Conservation (phyloP, 257 asterid genomes). For the Linaria vulgaris region DNA sequence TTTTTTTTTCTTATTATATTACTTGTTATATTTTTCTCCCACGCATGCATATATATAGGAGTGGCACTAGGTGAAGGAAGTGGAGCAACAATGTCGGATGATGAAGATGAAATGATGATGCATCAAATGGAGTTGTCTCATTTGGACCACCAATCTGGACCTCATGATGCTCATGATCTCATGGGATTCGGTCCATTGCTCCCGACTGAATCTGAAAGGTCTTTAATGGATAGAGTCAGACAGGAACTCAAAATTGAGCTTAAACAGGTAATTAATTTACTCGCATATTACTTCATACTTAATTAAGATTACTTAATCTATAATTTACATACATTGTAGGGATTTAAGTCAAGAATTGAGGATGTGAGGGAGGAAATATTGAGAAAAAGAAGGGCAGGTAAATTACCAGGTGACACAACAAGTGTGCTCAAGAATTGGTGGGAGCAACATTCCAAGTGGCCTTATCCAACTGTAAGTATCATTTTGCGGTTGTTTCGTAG, state of each 20-base stretch:
- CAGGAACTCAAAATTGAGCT: constrained; percentile 92
- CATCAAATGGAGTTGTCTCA: constrained; percentile 70
- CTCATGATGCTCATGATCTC: constrained; percentile 59
- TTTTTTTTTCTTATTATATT: too few species aligned
- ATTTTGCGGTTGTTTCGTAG: too few species aligned
- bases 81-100: constrained; percentile 95
- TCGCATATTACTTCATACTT: neutral
- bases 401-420: constrained; percentile 93
- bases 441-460: constrained; percentile 98
- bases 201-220: constrained; percentile 92
- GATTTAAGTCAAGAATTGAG: constrained; percentile 89
- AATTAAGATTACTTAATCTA: neutral
- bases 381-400: constrained; percentile 94
- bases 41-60: constrained; percentile 41
- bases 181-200: constrained; percentile 94
- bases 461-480: constrained; percentile 84
- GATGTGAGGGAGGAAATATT: constrained; percentile 95
- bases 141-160: constrained; percentile 53
- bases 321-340: constrained; percentile 35
- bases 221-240: constrained; percentile 93
- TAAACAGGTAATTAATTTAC: constrained; percentile 77
- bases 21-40: too few species aligned
- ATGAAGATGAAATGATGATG: constrained; percentile 61
- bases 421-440: constrained; percentile 89
- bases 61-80: constrained; percentile 74